Evolutionary conservation across 2,329 filamentous ascomycete genomes (phyloP).

Genomic region (Paecilomyces fulvus): DNA sequence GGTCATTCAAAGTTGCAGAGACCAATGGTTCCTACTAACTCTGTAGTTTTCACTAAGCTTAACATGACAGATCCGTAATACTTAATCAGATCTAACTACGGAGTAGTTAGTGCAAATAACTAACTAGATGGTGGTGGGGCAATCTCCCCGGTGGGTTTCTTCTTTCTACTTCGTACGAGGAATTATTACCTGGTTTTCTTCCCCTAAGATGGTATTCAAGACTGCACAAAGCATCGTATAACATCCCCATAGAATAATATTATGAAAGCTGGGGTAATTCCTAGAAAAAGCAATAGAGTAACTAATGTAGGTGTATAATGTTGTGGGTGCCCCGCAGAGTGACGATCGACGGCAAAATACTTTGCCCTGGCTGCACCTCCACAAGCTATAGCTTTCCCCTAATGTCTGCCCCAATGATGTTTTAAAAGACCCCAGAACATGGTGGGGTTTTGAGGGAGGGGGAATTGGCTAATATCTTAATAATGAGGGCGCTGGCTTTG

Average conservation of each 20-base stretch:
- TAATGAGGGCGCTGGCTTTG: background rate
- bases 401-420: background rate
- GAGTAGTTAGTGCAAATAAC: too few species aligned
- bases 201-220: too few species aligned
- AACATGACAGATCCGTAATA: background rate
- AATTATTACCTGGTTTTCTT: too few species aligned
- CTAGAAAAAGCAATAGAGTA: too few species aligned
- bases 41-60: background rate
- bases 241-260: too few species aligned
- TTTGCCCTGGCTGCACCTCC: background rate
- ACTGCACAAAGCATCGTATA: too few species aligned
- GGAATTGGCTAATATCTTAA: background rate
- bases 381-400: background rate
- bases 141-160: background rate
- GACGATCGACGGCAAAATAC: background rate
- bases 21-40: background rate
- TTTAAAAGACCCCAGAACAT: background rate
- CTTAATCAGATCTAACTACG: background rate
- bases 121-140: background rate
- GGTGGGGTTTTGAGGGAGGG: background rate
- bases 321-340: background rate
- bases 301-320: too few species aligned
- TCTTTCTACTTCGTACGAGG: too few species aligned
- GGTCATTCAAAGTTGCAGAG: background rate
- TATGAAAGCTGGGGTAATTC: too few species aligned